These are phyloP conservation scores for Eucalyptus coolabah DNA, from an alignment of 345 rosid species.

Conservation along the genomic window DNA sequence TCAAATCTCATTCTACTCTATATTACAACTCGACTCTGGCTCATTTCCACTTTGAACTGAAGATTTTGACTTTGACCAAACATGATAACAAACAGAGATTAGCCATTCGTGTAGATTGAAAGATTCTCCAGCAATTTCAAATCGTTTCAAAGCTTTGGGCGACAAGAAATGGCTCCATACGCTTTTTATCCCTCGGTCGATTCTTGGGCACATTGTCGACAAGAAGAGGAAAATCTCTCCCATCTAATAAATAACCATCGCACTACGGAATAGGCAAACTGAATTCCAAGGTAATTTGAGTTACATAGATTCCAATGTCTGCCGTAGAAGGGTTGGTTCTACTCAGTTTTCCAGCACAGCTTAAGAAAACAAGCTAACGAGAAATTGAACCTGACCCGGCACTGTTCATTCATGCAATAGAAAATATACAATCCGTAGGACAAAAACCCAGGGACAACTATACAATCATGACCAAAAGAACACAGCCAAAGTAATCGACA, in stretches of 20 bases:
- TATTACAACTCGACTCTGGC: not conserved
- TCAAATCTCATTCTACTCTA: not conserved
- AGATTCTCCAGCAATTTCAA: not conserved
- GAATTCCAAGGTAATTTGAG: not conserved
- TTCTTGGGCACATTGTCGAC: not conserved
- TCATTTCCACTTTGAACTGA: not conserved
- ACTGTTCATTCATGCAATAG: not conserved
- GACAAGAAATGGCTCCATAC: not conserved
- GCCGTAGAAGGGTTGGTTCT: not conserved
- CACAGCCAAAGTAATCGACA: not conserved
- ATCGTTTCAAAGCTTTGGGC: not conserved
- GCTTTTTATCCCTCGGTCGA: not conserved
- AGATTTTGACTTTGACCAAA: not conserved
- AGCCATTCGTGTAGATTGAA: not conserved
- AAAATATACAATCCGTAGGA: not conserved
- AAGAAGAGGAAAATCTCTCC: not conserved
- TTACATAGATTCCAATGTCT: not conserved
- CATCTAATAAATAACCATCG: not conserved
- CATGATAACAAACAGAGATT: not conserved
- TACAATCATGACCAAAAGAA: not conserved
- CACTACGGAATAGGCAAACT: not conserved
- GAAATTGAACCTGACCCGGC: not conserved
- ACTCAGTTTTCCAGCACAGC: not conserved
- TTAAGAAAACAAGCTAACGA: not conserved
- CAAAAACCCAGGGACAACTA: not conserved